Evolutionary conservation across 192 early-diverging fungal species (phyloP), one percentile per base, ranked within the genome.

Genomic region (Coemansia sp.): DNA sequence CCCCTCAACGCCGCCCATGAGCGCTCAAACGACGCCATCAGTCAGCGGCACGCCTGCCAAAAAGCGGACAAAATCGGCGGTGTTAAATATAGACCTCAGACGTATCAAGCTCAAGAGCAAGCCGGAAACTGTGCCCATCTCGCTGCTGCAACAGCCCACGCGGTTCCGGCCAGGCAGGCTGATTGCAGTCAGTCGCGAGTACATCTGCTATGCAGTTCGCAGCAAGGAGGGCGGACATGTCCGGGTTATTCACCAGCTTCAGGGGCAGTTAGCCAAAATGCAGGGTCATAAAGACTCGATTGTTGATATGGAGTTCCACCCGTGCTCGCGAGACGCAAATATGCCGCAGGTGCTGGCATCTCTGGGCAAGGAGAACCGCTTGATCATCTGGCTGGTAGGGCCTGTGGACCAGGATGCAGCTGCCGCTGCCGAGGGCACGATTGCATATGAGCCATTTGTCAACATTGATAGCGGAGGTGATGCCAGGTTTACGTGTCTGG

Each of bases 151-250:
- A 21, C 71, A 75, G 51, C 62, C 71, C 3, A 51, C 51, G 17
- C 71, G 71, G 11, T 75, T 68, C 53, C 51, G 58, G 15, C 48
- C 65, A 21, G 71, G 71, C 0, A 40, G 71, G 3, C 61, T 75
- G 37, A 61, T 75, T 16, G 57, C 71, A 2, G 71, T 75, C 28
- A 75, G 71, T 40, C 56, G 71, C 44, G 71, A 75, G 31, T 75
- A 68, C 51, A 75, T 75, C 26, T 75, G 71, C 58, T 75, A 75
- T 18, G 71, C 71, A 10, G 71, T 75, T 9, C 56, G 71, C 23
- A 75, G 65, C 71, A 75, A 75, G 26, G 71, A 75, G 40, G 71
- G 71, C 8, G 71, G 71, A 0, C 71, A 62, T 30, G 64, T 75
- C 18, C 71, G 71, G 11, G 65, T 75, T 20, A 75, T 75, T 18